Evolutionary conservation across 371 early-diverging fungal genomes (phyloP).

Genomic region (Quaeritorhiza haematococci): DNA sequence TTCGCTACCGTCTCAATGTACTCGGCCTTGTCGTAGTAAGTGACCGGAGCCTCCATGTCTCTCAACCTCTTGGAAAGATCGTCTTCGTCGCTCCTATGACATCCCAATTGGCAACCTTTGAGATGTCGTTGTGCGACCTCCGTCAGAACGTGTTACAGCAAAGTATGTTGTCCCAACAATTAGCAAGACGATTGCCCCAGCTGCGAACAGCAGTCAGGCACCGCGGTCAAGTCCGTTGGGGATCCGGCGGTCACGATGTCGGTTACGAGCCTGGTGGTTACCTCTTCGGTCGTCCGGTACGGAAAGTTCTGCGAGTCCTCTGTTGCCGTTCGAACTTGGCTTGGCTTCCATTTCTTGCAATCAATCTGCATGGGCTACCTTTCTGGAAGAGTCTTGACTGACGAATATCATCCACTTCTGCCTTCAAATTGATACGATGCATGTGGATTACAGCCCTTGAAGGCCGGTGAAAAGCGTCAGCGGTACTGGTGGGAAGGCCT

Average conservation of each 20-base stretch:
- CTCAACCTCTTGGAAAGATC: constrained; percentile 11
- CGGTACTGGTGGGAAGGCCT: constrained; percentile 38
- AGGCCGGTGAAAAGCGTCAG: constrained; percentile 6
- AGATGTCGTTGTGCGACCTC: no score
- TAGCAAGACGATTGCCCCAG: no score
- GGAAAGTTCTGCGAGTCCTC: not conserved
- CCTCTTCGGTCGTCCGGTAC: constrained; percentile 18
- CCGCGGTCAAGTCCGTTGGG: no score
- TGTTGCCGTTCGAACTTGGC: not conserved
- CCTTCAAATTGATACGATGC: not conserved
- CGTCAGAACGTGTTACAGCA: no score
- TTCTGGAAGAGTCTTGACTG: no score
- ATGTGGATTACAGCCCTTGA: not conserved
- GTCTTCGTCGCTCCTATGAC: no score
- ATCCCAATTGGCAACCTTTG: no score
- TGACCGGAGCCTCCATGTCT: constrained; percentile 73
- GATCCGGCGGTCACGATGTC: not conserved
- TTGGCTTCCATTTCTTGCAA: not conserved
- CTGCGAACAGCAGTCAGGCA: no score
- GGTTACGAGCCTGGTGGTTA: constrained; percentile 13
- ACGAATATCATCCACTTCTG: not conserved
- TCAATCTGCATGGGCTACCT: not conserved
- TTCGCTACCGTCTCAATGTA: constrained; percentile 91
- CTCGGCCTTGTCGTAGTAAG: constrained; percentile 43
- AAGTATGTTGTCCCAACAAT: no score